A percentile compares a stretch with the other conserved stretches of the same genome.
These are phyloP conservation scores for Meyerozyma elateridarum DNA, from an alignment of 1,139 yeast species.

Conservation along the genomic window DNA sequence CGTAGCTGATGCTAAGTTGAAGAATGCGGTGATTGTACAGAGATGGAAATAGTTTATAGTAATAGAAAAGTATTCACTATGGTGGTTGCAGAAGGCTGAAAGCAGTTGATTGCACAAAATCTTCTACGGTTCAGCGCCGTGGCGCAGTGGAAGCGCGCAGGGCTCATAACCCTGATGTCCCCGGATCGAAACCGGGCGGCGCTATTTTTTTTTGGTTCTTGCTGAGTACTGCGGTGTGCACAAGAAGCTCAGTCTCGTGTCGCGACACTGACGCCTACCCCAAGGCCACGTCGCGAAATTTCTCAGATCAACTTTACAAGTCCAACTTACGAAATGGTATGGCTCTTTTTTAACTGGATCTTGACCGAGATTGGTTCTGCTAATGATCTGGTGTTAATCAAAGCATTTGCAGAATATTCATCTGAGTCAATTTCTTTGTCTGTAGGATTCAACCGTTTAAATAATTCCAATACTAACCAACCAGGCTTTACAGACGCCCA, in stretches of 20 bases:
- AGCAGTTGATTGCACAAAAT: too few species aligned
- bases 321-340: constrained; percentile 4
- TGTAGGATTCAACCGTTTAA: constrained; percentile 4
- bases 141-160: constrained; percentile 99
- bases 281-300: neutral
- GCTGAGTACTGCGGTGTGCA: too few species aligned
- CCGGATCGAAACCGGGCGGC: constrained; percentile 99
- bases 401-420: constrained; percentile 3
- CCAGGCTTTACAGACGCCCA: constrained; percentile 68
- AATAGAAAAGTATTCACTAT: too few species aligned
- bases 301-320: too few species aligned
- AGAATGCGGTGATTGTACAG: constrained; percentile 86
- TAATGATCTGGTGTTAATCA: constrained; percentile 1
- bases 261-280: too few species aligned
- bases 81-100: too few species aligned
- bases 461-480: constrained; percentile 1
- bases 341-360: constrained; percentile 3
- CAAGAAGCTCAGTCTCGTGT: too few species aligned
- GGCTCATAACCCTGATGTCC: constrained; percentile 99
- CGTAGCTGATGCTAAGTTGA: constrained; percentile 71
- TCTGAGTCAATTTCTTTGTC: constrained; percentile 2
- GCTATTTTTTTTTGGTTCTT: constrained; percentile 43
- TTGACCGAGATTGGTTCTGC: constrained; percentile 1
- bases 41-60: constrained; percentile 57
- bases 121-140: constrained; percentile 50